A percentile compares a stretch with the other conserved stretches of the same genome.
Conservation (phyloP, 169 alveolate species). For the Eimeria tenella region DNA sequence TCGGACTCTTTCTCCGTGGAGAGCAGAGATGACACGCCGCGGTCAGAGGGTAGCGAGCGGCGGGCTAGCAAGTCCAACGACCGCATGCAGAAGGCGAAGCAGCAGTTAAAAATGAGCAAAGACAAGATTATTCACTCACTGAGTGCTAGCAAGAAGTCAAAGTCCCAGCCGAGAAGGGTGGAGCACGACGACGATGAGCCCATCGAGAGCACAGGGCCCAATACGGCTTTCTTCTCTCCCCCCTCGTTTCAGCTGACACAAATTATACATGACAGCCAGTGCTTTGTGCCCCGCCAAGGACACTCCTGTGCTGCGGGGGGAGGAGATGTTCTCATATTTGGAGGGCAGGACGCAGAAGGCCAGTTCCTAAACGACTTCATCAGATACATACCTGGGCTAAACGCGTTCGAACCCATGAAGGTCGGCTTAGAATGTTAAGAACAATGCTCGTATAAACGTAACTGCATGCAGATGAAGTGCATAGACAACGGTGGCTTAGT, state of each 20-base stretch:
- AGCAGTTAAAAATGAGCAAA: constrained; percentile 27
- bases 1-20: constrained; percentile 38
- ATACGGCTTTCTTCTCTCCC: constrained; percentile 75
- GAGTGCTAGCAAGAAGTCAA: constrained; percentile 14
- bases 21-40: constrained; percentile 44
- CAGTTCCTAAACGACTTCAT: constrained; percentile 64
- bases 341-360: constrained; percentile 38
- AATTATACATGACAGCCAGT: constrained; percentile 66
- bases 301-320: constrained; percentile 68
- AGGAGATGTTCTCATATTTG: constrained; percentile 72
- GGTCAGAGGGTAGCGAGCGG: constrained; percentile 1
- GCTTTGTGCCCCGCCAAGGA: constrained; percentile 67
- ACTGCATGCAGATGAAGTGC: too few relatives aligned
- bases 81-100: constrained; percentile 58
- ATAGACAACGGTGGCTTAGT: too few relatives aligned
- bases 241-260: constrained; percentile 76
- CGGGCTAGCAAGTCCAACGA: not conserved
- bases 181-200: constrained; percentile 28
- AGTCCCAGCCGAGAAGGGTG: constrained; percentile 42
- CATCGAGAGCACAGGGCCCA: constrained; percentile 46
- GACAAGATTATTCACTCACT: constrained; percentile 20
- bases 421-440: not conserved
- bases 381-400: constrained; percentile 66
- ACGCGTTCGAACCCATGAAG: constrained; percentile 73
- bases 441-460: too few relatives aligned